phyloP scores from a whole-genome alignment of 441 rosid species.

The Geranium incanum region DNA sequence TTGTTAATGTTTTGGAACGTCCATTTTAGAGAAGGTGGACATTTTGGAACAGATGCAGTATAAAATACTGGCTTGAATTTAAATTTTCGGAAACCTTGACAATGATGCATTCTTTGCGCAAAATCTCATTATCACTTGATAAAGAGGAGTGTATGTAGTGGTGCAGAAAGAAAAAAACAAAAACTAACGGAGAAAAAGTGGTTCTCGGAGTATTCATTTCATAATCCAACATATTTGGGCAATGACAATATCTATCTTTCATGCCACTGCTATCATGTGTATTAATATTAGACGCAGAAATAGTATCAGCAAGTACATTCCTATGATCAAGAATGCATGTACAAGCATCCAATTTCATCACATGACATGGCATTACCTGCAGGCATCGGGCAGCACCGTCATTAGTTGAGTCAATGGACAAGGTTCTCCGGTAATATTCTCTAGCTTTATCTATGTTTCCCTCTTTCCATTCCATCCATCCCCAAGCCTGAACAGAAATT shows the following conservation, averaged over 20 bases:
- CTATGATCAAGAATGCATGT: not conserved
- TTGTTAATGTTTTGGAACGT: not conserved
- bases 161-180: not conserved
- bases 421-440: slow-evolving; percentile 66
- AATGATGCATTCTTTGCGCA: not conserved
- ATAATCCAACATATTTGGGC: not conserved
- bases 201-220: not conserved
- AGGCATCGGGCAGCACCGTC: slow-evolving; percentile 88
- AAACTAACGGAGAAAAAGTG: not conserved
- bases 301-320: not conserved
- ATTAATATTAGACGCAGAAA: not conserved
- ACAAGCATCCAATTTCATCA: slow-evolving; percentile 9
- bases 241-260: not conserved
- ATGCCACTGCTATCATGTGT: not conserved
- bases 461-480: slow-evolving; percentile 99
- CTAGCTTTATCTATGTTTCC: slow-evolving; percentile 74
- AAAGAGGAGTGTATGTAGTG: not conserved
- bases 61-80: not conserved
- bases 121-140: not conserved
- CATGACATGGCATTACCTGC: slow-evolving; percentile 43
- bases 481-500: slow-evolving; percentile 65
- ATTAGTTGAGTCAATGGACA: slow-evolving; percentile 53
- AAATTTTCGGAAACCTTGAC: not conserved
- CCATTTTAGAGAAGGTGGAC: not conserved
- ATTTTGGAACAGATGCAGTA: not conserved